phyloP scores from a whole-genome alignment of 352 stramenopile genomes.

The Phytophthora sansomeana region DNA sequence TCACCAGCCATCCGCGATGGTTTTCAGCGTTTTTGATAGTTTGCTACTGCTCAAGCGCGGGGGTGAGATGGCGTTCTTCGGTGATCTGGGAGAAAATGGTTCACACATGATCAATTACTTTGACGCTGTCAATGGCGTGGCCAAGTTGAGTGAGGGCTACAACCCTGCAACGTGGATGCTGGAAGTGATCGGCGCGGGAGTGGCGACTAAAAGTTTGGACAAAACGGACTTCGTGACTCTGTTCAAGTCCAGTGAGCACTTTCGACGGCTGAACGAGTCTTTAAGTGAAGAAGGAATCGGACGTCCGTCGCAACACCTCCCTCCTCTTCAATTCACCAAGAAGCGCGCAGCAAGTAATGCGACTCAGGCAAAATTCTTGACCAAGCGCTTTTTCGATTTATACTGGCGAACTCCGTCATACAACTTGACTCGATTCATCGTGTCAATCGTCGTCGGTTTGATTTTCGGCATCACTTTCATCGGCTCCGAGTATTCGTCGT shows the following conservation, averaged over 20 bases:
- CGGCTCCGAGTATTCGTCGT: constrained; percentile 34
- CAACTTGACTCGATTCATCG: constrained; percentile 24
- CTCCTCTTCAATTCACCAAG: not conserved
- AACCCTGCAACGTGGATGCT: constrained; percentile 38
- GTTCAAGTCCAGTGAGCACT: constrained; percentile 10
- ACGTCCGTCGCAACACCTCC: not conserved
- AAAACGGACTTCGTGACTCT: constrained; percentile 10
- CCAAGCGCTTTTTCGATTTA: constrained; percentile 15
- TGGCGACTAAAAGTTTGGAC: constrained; percentile 29
- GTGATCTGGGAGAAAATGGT: constrained; percentile 40
- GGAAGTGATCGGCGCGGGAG: constrained; percentile 37
- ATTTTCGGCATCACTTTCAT: constrained; percentile 24
- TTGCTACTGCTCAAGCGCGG: constrained; percentile 23
- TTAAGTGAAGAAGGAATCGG: not conserved
- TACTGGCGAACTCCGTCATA: constrained; percentile 21
- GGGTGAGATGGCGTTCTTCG: constrained; percentile 27
- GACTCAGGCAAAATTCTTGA: constrained; percentile 12
- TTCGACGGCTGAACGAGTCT: not conserved
- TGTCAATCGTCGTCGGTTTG: constrained; percentile 6
- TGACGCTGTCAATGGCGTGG: constrained; percentile 56
- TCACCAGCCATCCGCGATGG: constrained; percentile 17
- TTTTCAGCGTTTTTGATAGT: constrained; percentile 24
- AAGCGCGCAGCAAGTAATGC: constrained; percentile 11
- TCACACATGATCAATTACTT: constrained; percentile 68
- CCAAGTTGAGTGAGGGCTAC: constrained; percentile 54